phyloP scores from a whole-genome alignment of 192 early-diverging fungal species.

The Rhizoclosmatium globosum region DNA sequence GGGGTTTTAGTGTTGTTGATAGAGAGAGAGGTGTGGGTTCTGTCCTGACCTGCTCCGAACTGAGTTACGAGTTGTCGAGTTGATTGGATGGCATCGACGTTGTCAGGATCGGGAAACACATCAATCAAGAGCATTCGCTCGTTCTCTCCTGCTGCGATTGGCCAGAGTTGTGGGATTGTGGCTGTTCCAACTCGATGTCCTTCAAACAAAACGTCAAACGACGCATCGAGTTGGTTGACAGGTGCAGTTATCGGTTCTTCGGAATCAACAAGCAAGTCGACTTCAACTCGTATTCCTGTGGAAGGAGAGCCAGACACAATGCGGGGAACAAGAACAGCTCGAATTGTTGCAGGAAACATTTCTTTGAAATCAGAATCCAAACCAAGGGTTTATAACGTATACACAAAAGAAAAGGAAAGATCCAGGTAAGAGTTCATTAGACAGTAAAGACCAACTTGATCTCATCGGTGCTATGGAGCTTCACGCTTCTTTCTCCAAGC shows the following conservation, averaged over 20 bases:
- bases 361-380: background rate
- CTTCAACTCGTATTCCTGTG: conserved; percentile 11
- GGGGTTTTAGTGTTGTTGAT: background rate
- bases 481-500: conserved; percentile 53
- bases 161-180: background rate
- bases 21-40: background rate
- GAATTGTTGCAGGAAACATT: background rate
- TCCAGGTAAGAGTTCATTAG: conserved; percentile 9
- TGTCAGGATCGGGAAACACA: background rate
- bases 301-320: background rate
- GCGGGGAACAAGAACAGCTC: background rate
- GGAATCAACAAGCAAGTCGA: background rate
- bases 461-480: conserved; percentile 49
- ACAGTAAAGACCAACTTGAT: conserved; percentile 56
- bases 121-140: background rate
- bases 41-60: conserved; percentile 10
- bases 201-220: background rate
- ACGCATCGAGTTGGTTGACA: background rate
- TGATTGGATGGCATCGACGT: background rate
- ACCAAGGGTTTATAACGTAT: background rate
- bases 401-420: too few relatives aligned
- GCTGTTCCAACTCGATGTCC: conserved; percentile 1
- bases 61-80: background rate
- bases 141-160: background rate
- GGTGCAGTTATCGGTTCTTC: background rate